These are phyloP conservation scores for Fusarium euwallaceae DNA, from an alignment of 2,329 filamentous ascomycete genomes.

Conservation along the genomic window DNA sequence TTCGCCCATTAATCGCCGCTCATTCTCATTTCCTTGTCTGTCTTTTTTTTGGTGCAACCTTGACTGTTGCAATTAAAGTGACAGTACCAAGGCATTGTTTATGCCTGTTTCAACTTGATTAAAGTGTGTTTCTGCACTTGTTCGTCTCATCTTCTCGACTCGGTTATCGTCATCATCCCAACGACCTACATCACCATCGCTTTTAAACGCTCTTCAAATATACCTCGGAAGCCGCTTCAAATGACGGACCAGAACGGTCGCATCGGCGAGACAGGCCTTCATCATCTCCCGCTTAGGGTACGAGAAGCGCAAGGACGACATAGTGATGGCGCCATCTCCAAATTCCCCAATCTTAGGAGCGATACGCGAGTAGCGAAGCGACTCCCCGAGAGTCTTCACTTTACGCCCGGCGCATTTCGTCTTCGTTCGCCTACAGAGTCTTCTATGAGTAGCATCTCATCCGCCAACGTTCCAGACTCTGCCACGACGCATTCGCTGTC, in stretches of 20 bases:
- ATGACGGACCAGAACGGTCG: constrained; percentile 40
- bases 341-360: constrained; percentile 34
- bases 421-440: constrained; percentile 54
- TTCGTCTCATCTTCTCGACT: not conserved
- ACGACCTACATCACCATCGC: not conserved
- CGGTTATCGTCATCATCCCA: not conserved
- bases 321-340: constrained; percentile 19
- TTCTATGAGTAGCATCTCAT: constrained; percentile 55
- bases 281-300: constrained; percentile 44
- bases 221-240: constrained; percentile 11
- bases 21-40: not conserved
- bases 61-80: not conserved
- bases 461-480: constrained; percentile 54
- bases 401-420: constrained; percentile 45
- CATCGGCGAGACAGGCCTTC: constrained; percentile 42
- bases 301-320: constrained; percentile 32
- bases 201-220: not conserved
- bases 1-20: not conserved
- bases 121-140: not conserved
- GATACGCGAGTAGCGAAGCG: constrained; percentile 34
- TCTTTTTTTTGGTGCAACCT: constrained; percentile 2
- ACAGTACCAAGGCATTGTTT: constrained; percentile 8
- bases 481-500: constrained; percentile 55
- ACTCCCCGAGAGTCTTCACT: constrained; percentile 50
- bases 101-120: constrained; percentile 25